Base-by-base conservation (phyloP, 164 flowering plant genomes). In the Sedum album region DNA sequence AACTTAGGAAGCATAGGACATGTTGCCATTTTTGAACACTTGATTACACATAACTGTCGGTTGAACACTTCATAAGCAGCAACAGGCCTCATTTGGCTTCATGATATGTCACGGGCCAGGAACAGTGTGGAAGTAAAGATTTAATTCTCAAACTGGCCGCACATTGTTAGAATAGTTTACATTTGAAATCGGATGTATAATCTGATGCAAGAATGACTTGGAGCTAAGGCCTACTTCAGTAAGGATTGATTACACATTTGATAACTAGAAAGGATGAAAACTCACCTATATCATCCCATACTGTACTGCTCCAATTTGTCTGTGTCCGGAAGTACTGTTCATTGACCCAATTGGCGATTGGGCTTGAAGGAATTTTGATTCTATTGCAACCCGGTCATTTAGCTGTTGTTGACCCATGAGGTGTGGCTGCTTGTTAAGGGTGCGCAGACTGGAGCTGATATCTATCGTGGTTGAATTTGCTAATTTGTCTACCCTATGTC, bases 291-390 rank as follows among this genome's bases (percentile, higher is more conserved):
- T 57, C 83, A 85, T 71, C 60, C 93, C 92, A 75, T 57, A 85
- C 71, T 84, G 90, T 73, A 89, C 82, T 44, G 86, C 51, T 14
- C 89, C 90, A 11, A 85, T 81, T 66, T 88, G 86, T 57, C 96
- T 77, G 69, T 84, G 86, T 55, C 85, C 76, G 48, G 87, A 83
- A 1, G 77, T 80, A 25, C 75, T 77, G 65, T 78, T 78, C 21
- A 84, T 77, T 5, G 80, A 84, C 35, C 80, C 82, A 42, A 79
- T 86, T 66, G 82, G 93, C 41, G 84, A 72, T 70, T 79, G 88
- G 3, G 81, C 76, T 67, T 86, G 95, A 61, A 91, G 67, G 73
- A 84, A 68, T 78, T 78, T 84, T 5, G 90, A 35, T 44, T 88
- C 90, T 0, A 87, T 77, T 2, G 68, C 68, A 4, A 79, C 73